Base-by-base conservation (phyloP, 2,329 filamentous ascomycete species). In the Dactylellina haptotyla region DNA sequence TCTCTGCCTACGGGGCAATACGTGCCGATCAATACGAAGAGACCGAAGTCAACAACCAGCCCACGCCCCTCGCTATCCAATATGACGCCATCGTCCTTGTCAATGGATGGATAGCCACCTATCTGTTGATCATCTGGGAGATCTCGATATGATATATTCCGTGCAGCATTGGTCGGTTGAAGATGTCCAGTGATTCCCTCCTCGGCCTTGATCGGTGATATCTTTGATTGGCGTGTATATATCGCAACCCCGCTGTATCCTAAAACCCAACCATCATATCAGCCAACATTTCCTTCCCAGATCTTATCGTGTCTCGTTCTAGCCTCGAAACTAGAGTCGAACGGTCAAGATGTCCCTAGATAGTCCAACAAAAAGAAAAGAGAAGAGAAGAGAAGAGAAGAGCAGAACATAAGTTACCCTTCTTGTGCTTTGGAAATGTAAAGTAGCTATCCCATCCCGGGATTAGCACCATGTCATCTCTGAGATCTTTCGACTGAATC, bases 361-460 rank as follows among this genome's bases (percentile, higher is more conserved):
- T n/a, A n/a, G n/a, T 34, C 28, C 30, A 25, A 23, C 12, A 4
- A 26, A 34, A 14, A 45, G n/a, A 39, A n/a, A 28, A 18, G 28
- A 26, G 28, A 28, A 51, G 1, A 20, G 8, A 34, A 30, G 8
- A 18, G 3, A 4, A 67, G 26, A 2, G 20, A 32, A 23, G n/a
- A 20, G 16, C 1, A 18, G 3, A 10, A 20, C n/a, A n/a, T 20
- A 28, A 63, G 76, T 23, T 82, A 90, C 92, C 94, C 84, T 97
- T 98, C 81, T 98, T 98, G 79, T 96, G 86, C 79, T 89, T 92
- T 0, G 95, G 95, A 23, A 99, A 84, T 80, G 93, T 97, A 82
- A 97, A 97, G 82, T 90, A 97, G 76, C 93, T 93, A 80, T 99
- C 95, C 94, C 94, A 99, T 10, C 95, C 95, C 0, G 91, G 88